These are phyloP conservation scores for Aschersonia sp. DNA, from an alignment of 2,329 filamentous ascomycete species.

Conservation along the genomic window DNA sequence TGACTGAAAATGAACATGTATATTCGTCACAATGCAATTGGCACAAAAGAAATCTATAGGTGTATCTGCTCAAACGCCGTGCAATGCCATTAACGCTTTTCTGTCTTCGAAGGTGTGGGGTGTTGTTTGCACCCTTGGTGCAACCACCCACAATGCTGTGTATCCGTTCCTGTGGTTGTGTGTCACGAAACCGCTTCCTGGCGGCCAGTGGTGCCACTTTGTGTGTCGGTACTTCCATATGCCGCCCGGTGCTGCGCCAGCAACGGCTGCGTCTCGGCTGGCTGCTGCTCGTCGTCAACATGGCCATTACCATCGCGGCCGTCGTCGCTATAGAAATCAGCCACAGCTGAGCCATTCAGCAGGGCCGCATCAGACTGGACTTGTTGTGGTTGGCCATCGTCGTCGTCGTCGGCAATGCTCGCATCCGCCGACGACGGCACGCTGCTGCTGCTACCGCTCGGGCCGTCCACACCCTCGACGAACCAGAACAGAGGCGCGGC, in stretches of 20 bases:
- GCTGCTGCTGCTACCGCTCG: constrained; percentile 8
- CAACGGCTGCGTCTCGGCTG: background rate
- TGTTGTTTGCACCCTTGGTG: no score
- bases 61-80: no score
- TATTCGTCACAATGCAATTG: no score
- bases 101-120: no score
- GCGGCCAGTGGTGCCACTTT: no score
- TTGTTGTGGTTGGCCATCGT: background rate
- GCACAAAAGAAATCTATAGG: no score
- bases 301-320: no score
- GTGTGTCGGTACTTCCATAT: background rate
- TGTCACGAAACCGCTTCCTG: background rate
- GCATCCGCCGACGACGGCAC: constrained; percentile 11
- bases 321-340: background rate
- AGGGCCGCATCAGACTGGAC: no score
- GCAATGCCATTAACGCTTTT: no score
- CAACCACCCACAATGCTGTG: background rate
- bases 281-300: no score
- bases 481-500: constrained; percentile 62
- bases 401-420: constrained; percentile 18
- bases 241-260: background rate
- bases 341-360: background rate
- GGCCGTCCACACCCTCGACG: constrained; percentile 56
- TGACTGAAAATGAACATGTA: no score
- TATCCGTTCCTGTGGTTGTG: background rate